Evolutionary conservation across 2,329 filamentous ascomycete species (phyloP), one percentile per base, ranked within the genome.

Genomic region (Lecanicillium sp.): DNA sequence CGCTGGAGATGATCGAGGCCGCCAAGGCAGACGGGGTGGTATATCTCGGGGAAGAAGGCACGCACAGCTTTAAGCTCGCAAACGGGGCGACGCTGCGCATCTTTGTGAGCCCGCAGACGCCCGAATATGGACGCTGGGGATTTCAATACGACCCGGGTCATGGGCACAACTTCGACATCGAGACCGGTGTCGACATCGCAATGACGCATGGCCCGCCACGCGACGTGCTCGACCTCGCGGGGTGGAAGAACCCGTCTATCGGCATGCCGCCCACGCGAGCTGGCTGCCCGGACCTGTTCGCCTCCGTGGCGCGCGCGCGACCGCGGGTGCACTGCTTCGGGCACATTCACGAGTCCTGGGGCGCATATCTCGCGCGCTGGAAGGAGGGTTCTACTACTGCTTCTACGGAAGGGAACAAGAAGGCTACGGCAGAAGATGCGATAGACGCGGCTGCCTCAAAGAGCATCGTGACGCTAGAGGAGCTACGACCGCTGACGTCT

Each of bases 311-410:
- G 1, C 56, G 57, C 0, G 65, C 69, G 1, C 64, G 62, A 23
- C 77, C 77, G 2, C 57, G 58, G 6, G 52, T 81, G 4, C 74
- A 79, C 56, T 79, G 75, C 57, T 81, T 79, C 50, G 77, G 77
- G 0, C 78, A 81, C 51, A 73, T 80, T n/a, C 78, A 81, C 55
- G 74, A 79, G 54, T 71, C 67, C 0, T 84, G 78, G 76, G 81
- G 81, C 3, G 72, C 69, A 0, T 74, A 72, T 44, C 51, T 77
- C 3, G 70, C 79, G 0, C 62, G 64, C 1, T 85, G 80, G 81
- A 62, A 59, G 11, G 19, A 53, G 8, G 55, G 49, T n/a, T 41
- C 56, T 12, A 17, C 33, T 11, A 17, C 33, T 9, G 20, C 36
- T 11, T n/a, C 9, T 19, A n/a, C 5, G 10, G 15, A 37, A 37